Percentiles rank a stretch among this genome's conserved stretches.
Evolutionary conservation across 2,329 filamentous ascomycete genomes (phyloP).

Genomic region (Aureobasidium uvarum): DNA sequence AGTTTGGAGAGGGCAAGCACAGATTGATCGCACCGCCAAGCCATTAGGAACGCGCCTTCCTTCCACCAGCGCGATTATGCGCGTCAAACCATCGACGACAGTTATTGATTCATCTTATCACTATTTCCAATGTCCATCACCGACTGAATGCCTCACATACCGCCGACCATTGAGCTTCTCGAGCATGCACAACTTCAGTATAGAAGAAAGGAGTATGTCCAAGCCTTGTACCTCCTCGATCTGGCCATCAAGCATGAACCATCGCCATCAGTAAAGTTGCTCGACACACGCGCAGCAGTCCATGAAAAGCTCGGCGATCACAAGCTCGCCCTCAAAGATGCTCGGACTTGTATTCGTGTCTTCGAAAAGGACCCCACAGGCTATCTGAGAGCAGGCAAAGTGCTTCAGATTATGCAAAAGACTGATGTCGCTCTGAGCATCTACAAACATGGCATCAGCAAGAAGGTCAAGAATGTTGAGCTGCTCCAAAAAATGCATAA

Average conservation of each 20-base stretch:
- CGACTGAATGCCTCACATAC: conserved; percentile 24
- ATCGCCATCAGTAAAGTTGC: conserved; percentile 41
- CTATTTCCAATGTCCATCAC: background rate
- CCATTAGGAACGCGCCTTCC: conserved; percentile 9
- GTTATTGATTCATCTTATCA: background rate
- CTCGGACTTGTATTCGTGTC: conserved; percentile 55
- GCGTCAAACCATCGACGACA: background rate
- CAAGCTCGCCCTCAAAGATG: conserved; percentile 55
- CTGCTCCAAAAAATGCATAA: conserved; percentile 42
- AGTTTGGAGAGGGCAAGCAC: background rate
- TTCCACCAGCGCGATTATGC: background rate
- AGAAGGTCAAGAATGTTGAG: conserved; percentile 30
- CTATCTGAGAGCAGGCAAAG: conserved; percentile 56
- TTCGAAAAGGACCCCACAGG: conserved; percentile 55
- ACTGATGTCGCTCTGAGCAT: conserved; percentile 54
- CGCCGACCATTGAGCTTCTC: conserved; percentile 34
- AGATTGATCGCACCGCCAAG: background rate
- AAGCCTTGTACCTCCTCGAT: conserved; percentile 43
- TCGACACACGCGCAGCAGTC: conserved; percentile 57
- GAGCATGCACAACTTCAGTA: conserved; percentile 47
- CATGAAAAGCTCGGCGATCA: conserved; percentile 54
- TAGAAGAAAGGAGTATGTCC: conserved; percentile 44
- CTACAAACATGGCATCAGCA: conserved; percentile 58
- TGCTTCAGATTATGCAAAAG: conserved; percentile 51
- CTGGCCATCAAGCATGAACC: conserved; percentile 43